A percentile compares a stretch with the other conserved stretches of the same genome.
Evolutionary conservation across 2,329 filamentous ascomycete genomes (phyloP).

Genomic region (Nemania serpens): DNA sequence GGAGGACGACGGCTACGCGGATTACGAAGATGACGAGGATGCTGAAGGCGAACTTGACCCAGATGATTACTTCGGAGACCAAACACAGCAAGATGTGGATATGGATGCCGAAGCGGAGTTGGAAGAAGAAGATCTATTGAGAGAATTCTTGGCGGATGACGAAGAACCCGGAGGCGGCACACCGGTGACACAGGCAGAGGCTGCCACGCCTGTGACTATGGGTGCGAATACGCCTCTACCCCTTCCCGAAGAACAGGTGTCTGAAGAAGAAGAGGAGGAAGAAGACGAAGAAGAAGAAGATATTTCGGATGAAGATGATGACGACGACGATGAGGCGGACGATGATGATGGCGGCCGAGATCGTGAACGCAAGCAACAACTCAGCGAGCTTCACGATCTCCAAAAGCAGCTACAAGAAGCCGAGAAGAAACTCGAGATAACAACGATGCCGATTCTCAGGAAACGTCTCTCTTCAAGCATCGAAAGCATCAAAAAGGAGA

Average conservation of each 20-base stretch:
- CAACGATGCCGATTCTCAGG: conserved; percentile 54
- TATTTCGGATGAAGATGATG: conserved; percentile 56
- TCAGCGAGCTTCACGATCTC: conserved; percentile 54
- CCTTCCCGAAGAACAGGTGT: conserved; percentile 50
- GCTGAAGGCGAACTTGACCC: conserved; percentile 59
- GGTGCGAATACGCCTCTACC: conserved; percentile 52
- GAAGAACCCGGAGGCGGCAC: conserved; percentile 45
- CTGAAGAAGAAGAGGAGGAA: conserved; percentile 49
- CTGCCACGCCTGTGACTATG: conserved; percentile 51
- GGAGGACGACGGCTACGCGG: conserved; percentile 53
- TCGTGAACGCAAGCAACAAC: conserved; percentile 60
- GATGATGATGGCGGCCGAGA: conserved; percentile 58
- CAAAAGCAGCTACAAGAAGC: conserved; percentile 50
- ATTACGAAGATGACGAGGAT: conserved; percentile 49
- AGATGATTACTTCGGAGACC: conserved; percentile 52
- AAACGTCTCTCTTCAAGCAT: conserved; percentile 57
- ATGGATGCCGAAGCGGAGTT: conserved; percentile 42
- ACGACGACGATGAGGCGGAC: conserved; percentile 59
- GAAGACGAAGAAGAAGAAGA: conserved; percentile 50
- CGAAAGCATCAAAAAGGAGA: conserved; percentile 50
- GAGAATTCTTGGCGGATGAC: conserved; percentile 23
- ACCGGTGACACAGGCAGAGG: conserved; percentile 49
- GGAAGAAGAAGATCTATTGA: conserved; percentile 47
- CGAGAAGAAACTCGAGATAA: conserved; percentile 50
- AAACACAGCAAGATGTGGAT: conserved; percentile 46